Evolutionary conservation across 768 basidiomycete species (phyloP).

Genomic region (Boletellus sp.): DNA sequence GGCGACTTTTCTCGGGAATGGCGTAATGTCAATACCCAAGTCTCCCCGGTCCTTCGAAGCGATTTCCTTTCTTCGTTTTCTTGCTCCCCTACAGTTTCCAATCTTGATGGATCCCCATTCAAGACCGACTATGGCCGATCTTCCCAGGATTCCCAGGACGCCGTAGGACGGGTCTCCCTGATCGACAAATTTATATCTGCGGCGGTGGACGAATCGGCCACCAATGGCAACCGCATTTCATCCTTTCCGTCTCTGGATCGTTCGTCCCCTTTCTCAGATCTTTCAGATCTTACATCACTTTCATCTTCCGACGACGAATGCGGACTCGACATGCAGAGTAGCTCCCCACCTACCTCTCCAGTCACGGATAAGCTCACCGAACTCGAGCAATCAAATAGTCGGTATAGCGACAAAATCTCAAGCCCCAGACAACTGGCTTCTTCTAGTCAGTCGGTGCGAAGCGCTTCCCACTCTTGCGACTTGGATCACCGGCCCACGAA

Average conservation of each 20-base stretch:
- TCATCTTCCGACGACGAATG: conserved; percentile 16
- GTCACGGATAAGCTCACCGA: not conserved
- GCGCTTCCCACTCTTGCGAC: not conserved
- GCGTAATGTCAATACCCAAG: conserved; percentile 11
- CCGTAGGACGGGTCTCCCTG: conserved; percentile 19
- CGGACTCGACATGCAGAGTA: conserved; percentile 4
- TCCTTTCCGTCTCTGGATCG: conserved; percentile 6
- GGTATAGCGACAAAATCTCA: not conserved
- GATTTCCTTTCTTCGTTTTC: not conserved
- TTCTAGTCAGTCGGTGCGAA: conserved; percentile 1
- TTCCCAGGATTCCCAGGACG: conserved; percentile 8
- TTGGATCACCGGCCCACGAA: conserved; percentile 18
- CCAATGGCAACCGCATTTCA: not conserved
- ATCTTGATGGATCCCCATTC: not conserved
- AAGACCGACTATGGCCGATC: not conserved
- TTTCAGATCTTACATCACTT: conserved; percentile 30
- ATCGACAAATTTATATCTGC: conserved; percentile 30
- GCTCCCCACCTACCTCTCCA: conserved; percentile 21
- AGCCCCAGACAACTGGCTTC: not conserved
- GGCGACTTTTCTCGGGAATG: conserved; percentile 19
- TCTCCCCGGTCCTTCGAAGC: conserved; percentile 24
- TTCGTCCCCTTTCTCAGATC: conserved; percentile 25
- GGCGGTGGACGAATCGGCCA: conserved; percentile 12
- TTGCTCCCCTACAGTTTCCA: conserved; percentile 7
- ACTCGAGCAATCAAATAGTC: not conserved